Evolutionary conservation across 345 rosid species (phyloP).

Genomic region (Sisymbrium altissimum): DNA sequence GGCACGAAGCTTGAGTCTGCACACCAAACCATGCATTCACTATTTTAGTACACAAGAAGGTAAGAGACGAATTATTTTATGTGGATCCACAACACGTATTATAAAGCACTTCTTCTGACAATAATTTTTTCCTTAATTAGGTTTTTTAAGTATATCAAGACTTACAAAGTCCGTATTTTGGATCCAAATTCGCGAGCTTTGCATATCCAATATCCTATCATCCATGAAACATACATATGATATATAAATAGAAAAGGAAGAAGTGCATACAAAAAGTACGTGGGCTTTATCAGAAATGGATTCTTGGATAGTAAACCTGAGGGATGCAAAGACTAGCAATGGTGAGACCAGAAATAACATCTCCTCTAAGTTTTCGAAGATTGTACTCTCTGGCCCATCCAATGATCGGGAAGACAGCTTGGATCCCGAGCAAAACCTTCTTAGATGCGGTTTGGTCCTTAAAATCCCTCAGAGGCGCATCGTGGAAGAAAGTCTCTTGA

Average conservation of each 20-base stretch:
- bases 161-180: slow-evolving; percentile 88
- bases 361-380: slow-evolving; percentile 61
- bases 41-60: not conserved
- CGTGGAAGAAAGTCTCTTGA: slow-evolving; percentile 84
- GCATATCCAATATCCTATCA: slow-evolving; percentile 87
- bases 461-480: slow-evolving; percentile 75
- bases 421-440: slow-evolving; percentile 57
- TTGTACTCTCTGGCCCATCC: slow-evolving; percentile 69
- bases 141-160: not conserved
- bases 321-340: slow-evolving; percentile 98
- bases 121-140: not conserved
- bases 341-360: slow-evolving; percentile 82
- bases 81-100: too few relatives aligned
- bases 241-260: not conserved
- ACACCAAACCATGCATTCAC: slow-evolving; percentile 3
- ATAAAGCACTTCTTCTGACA: too few relatives aligned
- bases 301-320: slow-evolving; percentile 48
- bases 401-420: slow-evolving; percentile 76
- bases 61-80: too few relatives aligned
- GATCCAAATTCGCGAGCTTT: slow-evolving; percentile 75
- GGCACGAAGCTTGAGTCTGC: slow-evolving; percentile 90
- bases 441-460: slow-evolving; percentile 62
- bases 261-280: not conserved
- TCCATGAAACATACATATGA: slow-evolving; percentile 1
- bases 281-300: not conserved